Evolutionary conservation across 1,284 basidiomycete species (phyloP).

Genomic region (Puccinia hordei): DNA sequence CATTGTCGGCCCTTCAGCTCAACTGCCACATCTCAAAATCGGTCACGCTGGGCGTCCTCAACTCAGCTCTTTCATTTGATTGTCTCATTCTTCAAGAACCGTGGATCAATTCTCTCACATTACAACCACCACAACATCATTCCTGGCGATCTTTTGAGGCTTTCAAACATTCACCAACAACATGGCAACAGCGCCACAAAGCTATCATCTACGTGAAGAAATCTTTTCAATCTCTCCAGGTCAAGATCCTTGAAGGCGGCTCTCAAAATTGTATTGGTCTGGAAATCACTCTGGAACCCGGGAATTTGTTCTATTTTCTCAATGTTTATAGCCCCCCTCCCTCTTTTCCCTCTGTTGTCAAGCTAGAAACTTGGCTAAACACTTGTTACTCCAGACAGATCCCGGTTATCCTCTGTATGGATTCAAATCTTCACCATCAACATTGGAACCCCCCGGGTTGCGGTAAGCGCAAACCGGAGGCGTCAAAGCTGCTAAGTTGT

Average conservation of each 20-base stretch:
- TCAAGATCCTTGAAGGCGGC: neutral
- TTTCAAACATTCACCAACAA: neutral
- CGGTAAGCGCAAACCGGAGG: neutral
- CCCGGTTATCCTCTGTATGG: neutral
- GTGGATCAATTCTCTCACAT: neutral
- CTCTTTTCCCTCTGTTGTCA: neutral
- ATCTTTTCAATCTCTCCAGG: neutral
- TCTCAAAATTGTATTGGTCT: neutral
- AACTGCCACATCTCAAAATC: too few relatives aligned
- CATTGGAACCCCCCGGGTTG: conserved; percentile 11
- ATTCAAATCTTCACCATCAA: conserved; percentile 14
- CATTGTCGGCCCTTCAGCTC: too few relatives aligned
- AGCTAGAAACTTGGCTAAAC: neutral
- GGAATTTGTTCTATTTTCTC: neutral
- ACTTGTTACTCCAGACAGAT: neutral
- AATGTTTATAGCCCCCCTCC: conserved; percentile 18
- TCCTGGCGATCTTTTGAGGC: neutral
- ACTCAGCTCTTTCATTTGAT: neutral
- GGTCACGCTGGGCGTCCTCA: neutral
- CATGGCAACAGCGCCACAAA: neutral
- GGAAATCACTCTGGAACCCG: neutral
- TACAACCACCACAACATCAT: neutral
- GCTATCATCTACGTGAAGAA: neutral
- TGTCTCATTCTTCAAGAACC: neutral
- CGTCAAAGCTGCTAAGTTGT: neutral